Percentiles rank a stretch among this genome's conserved stretches.
Conservation (phyloP, 768 basidiomycete genomes). For the Lactarius sanguifluus region DNA sequence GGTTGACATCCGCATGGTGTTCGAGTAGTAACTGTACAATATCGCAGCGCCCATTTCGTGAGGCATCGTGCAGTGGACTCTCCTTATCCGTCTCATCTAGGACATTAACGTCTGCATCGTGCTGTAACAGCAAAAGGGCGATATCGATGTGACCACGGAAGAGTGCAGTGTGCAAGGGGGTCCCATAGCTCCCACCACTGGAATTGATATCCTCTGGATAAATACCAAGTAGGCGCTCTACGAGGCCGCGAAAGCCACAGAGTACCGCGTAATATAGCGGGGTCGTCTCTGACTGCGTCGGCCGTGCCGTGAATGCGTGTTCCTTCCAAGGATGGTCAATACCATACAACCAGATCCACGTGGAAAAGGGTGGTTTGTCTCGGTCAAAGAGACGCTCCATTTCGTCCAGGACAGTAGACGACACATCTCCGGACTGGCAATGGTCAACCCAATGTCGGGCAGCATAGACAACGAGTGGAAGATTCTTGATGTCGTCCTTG, state of each 20-base stretch:
- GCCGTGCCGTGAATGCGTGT: not conserved
- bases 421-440: not conserved
- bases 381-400: not conserved
- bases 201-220: not conserved
- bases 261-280: not conserved
- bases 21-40: not conserved
- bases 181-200: not conserved
- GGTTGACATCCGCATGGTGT: not conserved
- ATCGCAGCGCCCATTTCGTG: not conserved
- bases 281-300: not conserved
- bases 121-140: not conserved
- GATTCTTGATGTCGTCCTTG: not conserved
- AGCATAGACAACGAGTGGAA: not conserved
- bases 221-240: not conserved
- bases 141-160: not conserved
- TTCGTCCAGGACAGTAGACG: not conserved
- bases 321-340: not conserved
- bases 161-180: not conserved
- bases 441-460: not conserved
- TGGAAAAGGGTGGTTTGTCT: no score
- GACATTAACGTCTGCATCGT: not conserved
- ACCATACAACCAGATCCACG: conserved; percentile 1
- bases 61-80: not conserved
- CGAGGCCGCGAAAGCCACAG: not conserved
- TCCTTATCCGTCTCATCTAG: not conserved